Evolutionary conservation across 2,329 filamentous ascomycete genomes (phyloP).

Genomic region (Microsporum ferrugineum): DNA sequence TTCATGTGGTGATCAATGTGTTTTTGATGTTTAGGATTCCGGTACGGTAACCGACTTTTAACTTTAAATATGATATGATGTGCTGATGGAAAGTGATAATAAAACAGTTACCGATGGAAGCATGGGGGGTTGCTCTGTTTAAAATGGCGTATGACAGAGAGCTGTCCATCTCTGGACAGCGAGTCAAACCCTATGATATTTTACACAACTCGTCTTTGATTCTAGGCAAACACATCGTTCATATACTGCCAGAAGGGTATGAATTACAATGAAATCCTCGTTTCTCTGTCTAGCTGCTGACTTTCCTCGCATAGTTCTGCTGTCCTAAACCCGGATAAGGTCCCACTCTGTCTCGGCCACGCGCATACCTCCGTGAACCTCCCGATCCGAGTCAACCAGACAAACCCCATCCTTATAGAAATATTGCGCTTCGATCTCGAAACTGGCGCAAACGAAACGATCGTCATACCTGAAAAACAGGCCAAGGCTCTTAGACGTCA

Average conservation of each 20-base stretch:
- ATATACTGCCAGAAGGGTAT: slow-evolving; percentile 87
- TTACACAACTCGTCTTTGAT: slow-evolving; percentile 89
- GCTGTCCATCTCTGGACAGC: slow-evolving; percentile 82
- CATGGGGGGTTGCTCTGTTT: slow-evolving; percentile 59
- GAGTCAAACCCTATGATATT: slow-evolving; percentile 77
- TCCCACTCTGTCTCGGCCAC: slow-evolving; percentile 69
- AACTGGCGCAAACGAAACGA: slow-evolving; percentile 65
- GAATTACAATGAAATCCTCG: slow-evolving; percentile 17
- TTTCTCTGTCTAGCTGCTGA: slow-evolving; percentile 19
- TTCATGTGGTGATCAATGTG: slow-evolving; percentile 63
- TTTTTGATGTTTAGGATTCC: slow-evolving; percentile 90
- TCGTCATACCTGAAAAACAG: slow-evolving; percentile 63
- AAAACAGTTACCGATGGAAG: slow-evolving; percentile 55
- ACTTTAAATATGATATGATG: background rate
- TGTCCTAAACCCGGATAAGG: slow-evolving; percentile 67
- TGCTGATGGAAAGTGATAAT: slow-evolving; percentile 6
- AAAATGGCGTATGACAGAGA: slow-evolving; percentile 88
- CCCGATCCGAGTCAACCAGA: slow-evolving; percentile 89
- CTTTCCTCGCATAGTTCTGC: slow-evolving; percentile 50
- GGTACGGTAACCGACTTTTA: slow-evolving; percentile 35
- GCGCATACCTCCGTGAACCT: slow-evolving; percentile 52
- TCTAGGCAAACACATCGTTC: slow-evolving; percentile 91
- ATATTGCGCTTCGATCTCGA: slow-evolving; percentile 78
- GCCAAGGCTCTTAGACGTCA: slow-evolving; percentile 64
- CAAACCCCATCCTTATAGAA: slow-evolving; percentile 76